Conservation (phyloP, 2,329 filamentous ascomycete species). For the Hymenoscyphus fructigenus region DNA sequence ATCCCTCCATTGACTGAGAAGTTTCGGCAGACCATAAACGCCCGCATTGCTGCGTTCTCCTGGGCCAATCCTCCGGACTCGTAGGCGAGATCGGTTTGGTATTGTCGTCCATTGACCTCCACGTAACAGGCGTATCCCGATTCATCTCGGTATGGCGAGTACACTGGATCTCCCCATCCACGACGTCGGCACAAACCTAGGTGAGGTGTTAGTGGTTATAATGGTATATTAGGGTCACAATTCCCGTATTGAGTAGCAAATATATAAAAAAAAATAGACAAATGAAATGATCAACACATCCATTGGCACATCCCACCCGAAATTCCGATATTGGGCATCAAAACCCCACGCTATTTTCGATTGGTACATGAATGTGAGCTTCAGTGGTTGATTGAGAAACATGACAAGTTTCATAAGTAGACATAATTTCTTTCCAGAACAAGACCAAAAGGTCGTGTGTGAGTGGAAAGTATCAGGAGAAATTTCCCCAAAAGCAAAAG, state of each 20-base stretch:
- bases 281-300: slow-evolving; percentile 6
- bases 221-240: slow-evolving; percentile 4
- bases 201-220: slow-evolving; percentile 29
- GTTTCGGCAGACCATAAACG: slow-evolving; percentile 96
- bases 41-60: slow-evolving; percentile 91
- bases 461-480: slow-evolving; percentile 23
- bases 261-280: slow-evolving; percentile 7
- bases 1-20: slow-evolving; percentile 97
- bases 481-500: slow-evolving; percentile 23
- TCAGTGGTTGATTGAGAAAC: slow-evolving; percentile 2
- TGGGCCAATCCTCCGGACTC: slow-evolving; percentile 79
- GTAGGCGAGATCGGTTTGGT: slow-evolving; percentile 86
- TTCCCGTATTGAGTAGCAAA: background rate
- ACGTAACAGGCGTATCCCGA: slow-evolving; percentile 86
- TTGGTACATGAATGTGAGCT: slow-evolving; percentile 16
- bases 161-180: slow-evolving; percentile 88
- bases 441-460: background rate
- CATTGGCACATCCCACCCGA: background rate
- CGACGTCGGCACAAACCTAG: slow-evolving; percentile 91
- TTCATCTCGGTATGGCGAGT: slow-evolving; percentile 74
- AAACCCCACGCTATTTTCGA: slow-evolving; percentile 18
- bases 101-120: slow-evolving; percentile 93
- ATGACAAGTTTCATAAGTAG: background rate
- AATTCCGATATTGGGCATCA: slow-evolving; percentile 17
- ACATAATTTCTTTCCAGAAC: background rate